Percentiles rank a stretch among this genome's conserved stretches.
phyloP scores from a whole-genome alignment of 129 eudicot species.

The Dittrichia graveolens region DNA sequence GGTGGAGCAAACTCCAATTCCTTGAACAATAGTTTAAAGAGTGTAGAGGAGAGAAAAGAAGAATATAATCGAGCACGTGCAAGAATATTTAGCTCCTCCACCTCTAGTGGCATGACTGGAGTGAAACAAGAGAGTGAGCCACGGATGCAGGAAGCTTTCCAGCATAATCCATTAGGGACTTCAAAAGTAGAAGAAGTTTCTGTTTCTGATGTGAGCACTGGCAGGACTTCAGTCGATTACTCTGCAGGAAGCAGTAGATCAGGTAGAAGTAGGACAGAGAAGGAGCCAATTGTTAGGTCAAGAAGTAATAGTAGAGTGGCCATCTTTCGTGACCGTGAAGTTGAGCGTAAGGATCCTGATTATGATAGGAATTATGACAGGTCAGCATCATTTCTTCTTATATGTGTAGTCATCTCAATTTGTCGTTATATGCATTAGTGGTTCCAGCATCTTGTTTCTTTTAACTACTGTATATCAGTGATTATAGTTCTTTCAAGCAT shows the following conservation, averaged over 20 bases:
- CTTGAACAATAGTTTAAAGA: slow-evolving; percentile 59
- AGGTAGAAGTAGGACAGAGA: slow-evolving; percentile 74
- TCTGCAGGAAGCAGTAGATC: slow-evolving; percentile 77
- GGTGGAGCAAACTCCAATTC: slow-evolving; percentile 50
- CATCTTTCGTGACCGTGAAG: slow-evolving; percentile 88
- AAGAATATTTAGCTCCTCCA: slow-evolving; percentile 77
- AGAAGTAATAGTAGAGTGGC: slow-evolving; percentile 78
- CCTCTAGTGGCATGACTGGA: slow-evolving; percentile 32
- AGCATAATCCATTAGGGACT: slow-evolving; percentile 49
- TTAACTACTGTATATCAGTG: too few species aligned
- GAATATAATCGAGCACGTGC: slow-evolving; percentile 97
- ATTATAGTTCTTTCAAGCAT: too few species aligned
- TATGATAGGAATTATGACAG: slow-evolving; percentile 88
- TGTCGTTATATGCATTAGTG: too few species aligned
- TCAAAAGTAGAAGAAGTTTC: slow-evolving; percentile 58
- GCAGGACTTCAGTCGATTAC: slow-evolving; percentile 57
- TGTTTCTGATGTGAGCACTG: slow-evolving; percentile 50
- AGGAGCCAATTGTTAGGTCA: slow-evolving; percentile 71
- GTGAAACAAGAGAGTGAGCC: slow-evolving; percentile 55
- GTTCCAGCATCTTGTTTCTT: too few species aligned
- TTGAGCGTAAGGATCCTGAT: slow-evolving; percentile 94
- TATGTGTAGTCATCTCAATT: not conserved
- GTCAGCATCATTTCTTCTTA: slow-evolving; percentile 32
- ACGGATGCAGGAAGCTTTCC: slow-evolving; percentile 54
- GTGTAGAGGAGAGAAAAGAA: slow-evolving; percentile 98